These are phyloP conservation scores for Exophiala alcalophila DNA, from an alignment of 2,329 filamentous ascomycete species.

Conservation along the genomic window DNA sequence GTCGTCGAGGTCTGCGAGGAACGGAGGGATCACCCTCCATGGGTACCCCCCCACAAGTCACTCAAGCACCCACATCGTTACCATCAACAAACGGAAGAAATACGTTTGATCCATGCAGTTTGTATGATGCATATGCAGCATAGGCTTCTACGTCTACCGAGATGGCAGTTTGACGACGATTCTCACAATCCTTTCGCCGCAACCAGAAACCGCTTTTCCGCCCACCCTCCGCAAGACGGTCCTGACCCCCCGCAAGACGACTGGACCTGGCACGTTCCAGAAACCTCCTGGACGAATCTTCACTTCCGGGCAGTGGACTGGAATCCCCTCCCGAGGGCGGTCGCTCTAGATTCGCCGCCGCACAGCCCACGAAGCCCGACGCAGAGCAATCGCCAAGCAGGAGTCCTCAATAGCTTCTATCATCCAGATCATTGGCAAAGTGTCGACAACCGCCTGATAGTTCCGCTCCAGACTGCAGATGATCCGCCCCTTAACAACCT, in stretches of 20 bases:
- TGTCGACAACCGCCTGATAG: constrained; percentile 11
- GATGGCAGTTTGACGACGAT: no score
- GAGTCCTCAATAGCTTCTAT: constrained; percentile 7
- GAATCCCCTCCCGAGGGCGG: constrained; percentile 11
- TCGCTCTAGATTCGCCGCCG: constrained; percentile 7
- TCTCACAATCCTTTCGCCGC: no score
- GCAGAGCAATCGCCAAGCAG: neutral
- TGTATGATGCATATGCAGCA: no score
- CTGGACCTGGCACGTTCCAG: constrained; percentile 7
- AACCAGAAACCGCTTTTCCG: no score
- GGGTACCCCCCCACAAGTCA: no score
- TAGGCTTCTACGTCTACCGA: no score
- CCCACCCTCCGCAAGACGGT: no score
- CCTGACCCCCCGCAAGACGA: constrained; percentile 1
- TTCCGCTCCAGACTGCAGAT: constrained; percentile 5
- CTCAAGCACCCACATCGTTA: no score
- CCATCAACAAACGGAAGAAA: no score
- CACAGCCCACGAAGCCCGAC: constrained; percentile 2
- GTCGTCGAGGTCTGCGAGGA: constrained; percentile 6
- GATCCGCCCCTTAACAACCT: neutral
- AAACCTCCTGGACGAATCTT: constrained; percentile 8
- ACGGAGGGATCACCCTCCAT: no score
- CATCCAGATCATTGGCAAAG: constrained; percentile 11
- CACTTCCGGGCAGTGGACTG: constrained; percentile 14
- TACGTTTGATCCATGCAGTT: no score